A percentile compares a stretch with the other conserved stretches of the same genome.
Conservation (phyloP, 1,284 basidiomycete genomes). For the Papiliotrema laurentii region DNA sequence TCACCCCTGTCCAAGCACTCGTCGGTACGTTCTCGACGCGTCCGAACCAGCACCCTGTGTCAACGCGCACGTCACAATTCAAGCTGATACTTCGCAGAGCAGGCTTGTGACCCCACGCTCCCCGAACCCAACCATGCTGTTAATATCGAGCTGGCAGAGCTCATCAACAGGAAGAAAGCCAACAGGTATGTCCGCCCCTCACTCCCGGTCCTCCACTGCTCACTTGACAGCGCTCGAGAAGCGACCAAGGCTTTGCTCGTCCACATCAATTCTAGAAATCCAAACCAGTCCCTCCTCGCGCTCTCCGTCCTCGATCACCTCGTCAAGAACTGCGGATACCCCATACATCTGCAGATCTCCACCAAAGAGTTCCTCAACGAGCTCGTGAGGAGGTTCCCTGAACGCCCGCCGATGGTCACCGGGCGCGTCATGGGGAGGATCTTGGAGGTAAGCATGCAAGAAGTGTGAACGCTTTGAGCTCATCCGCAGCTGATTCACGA, state of each 20-base stretch:
- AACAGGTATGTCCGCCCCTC: constrained; percentile 68
- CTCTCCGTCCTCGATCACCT: constrained; percentile 79
- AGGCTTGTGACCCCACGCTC: constrained; percentile 82
- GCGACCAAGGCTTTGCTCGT: constrained; percentile 52
- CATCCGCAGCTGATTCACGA: constrained; percentile 61
- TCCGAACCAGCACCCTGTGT: background rate
- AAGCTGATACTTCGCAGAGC: constrained; percentile 53
- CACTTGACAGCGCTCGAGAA: constrained; percentile 31
- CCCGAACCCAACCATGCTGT: constrained; percentile 86
- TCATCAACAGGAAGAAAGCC: constrained; percentile 91
- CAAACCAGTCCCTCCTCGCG: constrained; percentile 38
- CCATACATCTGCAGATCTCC: constrained; percentile 94
- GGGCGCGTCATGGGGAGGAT: constrained; percentile 92
- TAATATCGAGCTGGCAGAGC: constrained; percentile 89
- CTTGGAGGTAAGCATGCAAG: constrained; percentile 71
- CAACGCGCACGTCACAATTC: background rate
- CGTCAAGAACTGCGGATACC: constrained; percentile 92
- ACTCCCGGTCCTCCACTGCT: background rate
- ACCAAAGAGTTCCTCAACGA: constrained; percentile 99
- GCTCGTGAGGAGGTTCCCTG: constrained; percentile 94
- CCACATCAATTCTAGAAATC: constrained; percentile 46
- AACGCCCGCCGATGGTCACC: constrained; percentile 91
- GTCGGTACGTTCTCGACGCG: constrained; percentile 34
- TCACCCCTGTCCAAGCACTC: constrained; percentile 42
- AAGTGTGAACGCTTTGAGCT: constrained; percentile 75